Evolutionary conservation across 208 protist species (phyloP).

Genomic region (Crithidia bombi): DNA sequence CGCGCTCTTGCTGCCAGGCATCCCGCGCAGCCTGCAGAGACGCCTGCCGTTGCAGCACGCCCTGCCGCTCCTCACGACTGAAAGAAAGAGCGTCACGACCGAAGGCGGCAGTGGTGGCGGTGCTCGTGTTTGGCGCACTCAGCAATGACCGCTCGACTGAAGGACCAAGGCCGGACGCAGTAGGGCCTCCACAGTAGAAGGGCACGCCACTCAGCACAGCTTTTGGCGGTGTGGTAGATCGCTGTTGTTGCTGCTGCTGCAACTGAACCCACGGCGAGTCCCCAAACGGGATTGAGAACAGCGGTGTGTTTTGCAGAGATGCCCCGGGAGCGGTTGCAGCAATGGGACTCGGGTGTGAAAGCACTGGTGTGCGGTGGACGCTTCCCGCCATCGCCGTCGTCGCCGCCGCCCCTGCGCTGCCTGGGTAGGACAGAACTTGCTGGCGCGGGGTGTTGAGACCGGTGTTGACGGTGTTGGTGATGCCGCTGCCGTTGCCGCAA

Average conservation of each 20-base stretch:
- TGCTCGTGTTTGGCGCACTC: not conserved
- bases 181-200: not conserved
- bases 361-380: constrained; percentile 7
- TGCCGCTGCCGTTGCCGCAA: not conserved
- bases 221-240: not conserved
- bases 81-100: constrained; percentile 41
- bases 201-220: not conserved
- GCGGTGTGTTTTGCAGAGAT: constrained; percentile 27
- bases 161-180: not conserved
- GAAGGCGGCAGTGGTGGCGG: too few species aligned
- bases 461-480: not conserved
- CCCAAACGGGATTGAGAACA: constrained; percentile 9
- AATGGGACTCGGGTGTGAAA: constrained; percentile 32
- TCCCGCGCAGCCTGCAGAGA: constrained; percentile 38
- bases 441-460: constrained; percentile 28
- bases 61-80: constrained; percentile 29
- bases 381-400: not conserved
- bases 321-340: constrained; percentile 3
- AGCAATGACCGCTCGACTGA: not conserved
- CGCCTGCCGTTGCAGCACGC: constrained; percentile 38
- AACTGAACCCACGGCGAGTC: constrained; percentile 18
- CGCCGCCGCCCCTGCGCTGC: not conserved
- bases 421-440: constrained; percentile 10
- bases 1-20: constrained; percentile 28
- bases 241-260: not conserved